Conservation (phyloP, 768 basidiomycete species). For the Coprinopsis sp. region DNA sequence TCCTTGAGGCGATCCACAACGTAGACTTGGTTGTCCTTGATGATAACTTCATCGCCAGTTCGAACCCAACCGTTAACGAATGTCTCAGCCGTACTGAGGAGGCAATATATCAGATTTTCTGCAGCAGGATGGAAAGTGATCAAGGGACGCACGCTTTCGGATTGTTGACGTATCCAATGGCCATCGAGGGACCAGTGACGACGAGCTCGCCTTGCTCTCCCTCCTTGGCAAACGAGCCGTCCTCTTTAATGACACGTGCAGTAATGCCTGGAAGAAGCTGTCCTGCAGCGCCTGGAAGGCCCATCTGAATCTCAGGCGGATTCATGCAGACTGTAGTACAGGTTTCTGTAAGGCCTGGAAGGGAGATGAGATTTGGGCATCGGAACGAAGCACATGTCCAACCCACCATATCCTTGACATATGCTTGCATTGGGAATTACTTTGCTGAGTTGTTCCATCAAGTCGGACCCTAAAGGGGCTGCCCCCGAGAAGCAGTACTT, state of each 20-base stretch:
- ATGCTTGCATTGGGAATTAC: conserved; percentile 56
- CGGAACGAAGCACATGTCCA: background rate
- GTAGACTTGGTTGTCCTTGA: conserved; percentile 57
- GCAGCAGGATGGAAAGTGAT: background rate
- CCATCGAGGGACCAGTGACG: conserved; percentile 55
- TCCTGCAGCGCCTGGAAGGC: conserved; percentile 53
- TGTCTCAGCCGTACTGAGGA: conserved; percentile 55
- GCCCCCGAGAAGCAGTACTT: conserved; percentile 55
- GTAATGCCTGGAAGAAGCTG: conserved; percentile 52
- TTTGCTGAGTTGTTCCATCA: conserved; percentile 39
- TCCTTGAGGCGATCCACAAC: conserved; percentile 78
- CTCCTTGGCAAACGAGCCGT: conserved; percentile 51
- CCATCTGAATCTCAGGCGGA: conserved; percentile 38
- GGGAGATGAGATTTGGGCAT: background rate
- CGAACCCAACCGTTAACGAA: conserved; percentile 63
- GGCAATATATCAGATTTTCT: conserved; percentile 1
- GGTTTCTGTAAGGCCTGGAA: conserved; percentile 60
- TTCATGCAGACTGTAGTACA: conserved; percentile 47
- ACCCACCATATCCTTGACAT: conserved; percentile 59
- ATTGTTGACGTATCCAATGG: conserved; percentile 55
- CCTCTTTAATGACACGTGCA: conserved; percentile 53
- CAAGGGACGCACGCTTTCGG: conserved; percentile 47
- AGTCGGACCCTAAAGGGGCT: conserved; percentile 57
- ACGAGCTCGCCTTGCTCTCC: conserved; percentile 62
- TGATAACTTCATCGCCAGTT: conserved; percentile 71